Base-by-base conservation (phyloP, 192 early-diverging fungal species). In the Backusella liffmaniae region DNA sequence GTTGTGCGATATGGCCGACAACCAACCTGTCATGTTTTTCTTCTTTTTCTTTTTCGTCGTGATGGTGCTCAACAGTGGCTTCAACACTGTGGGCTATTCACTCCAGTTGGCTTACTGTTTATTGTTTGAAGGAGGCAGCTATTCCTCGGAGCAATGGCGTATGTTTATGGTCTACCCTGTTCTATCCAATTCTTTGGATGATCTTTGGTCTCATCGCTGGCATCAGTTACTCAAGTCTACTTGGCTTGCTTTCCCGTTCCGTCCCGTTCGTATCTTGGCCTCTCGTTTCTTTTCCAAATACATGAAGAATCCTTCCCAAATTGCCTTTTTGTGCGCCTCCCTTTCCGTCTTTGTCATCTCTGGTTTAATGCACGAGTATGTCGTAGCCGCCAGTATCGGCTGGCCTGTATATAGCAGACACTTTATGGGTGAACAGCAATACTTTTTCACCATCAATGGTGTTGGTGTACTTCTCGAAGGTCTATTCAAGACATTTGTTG, bases 331-430 rank as follows among this genome's bases (percentile, higher is more conserved):
- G 15, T n/a, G 39, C 0, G 70, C 71, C 15, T 15, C 21, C 6
- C n/a, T 77, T 26, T n/a, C 76, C 6, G 76, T 77, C 1, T 77
- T 77, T 73, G 71, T 37, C 13, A 39, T 70, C 8, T 73, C 71
- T 1, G 71, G 70, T 42, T 42, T 73, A 4, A 77, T 77, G 76
- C 76, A 77, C n/a, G 76, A 77, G 36, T 77, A 77, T 23, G 66
- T 77, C 5, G 30, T 53, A 4, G 44, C 56, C 13, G 51, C 59
- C 6, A 49, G 35, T 68, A 36, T 77, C 9, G 53, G 53, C 12
- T 39, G 39, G 39, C 51, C 34, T 26, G 35, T 42, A 0, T 73
- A 77, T 42, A 44, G 36, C 21, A 42, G 56, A 42, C 15, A 62
- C 8, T 73, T 65, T 41, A 44, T 72, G 2, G 76, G 76, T 8